These are phyloP conservation scores for Coemansia guatemalensis DNA, from an alignment of 192 early-diverging fungal species.

Conservation along the genomic window DNA sequence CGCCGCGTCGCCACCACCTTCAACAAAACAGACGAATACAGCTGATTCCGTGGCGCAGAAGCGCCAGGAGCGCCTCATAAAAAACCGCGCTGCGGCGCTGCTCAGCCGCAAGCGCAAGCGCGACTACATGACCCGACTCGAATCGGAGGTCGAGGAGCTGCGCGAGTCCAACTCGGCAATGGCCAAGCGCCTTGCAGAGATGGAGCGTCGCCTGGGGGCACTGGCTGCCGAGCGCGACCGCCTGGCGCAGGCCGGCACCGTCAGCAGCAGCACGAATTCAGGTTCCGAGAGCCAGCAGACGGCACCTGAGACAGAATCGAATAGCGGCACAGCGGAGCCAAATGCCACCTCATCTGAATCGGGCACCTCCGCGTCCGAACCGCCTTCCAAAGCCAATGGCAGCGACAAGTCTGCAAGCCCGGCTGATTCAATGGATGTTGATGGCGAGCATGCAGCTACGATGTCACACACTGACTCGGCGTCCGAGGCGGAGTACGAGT, in stretches of 20 bases:
- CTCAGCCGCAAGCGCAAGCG: constrained; percentile 87
- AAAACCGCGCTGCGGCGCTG: constrained; percentile 88
- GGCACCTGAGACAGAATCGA: not conserved
- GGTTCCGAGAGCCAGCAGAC: not conserved
- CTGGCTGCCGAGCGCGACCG: constrained; percentile 55
- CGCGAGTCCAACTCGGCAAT: constrained; percentile 59
- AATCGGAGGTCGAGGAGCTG: constrained; percentile 67
- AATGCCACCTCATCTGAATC: not conserved
- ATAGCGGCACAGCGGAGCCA: not conserved
- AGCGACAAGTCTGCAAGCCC: constrained; percentile 1
- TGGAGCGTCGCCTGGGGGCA: constrained; percentile 54
- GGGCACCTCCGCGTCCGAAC: not conserved
- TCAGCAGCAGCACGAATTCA: not conserved
- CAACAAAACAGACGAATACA: not conserved
- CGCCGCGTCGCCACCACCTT: not conserved
- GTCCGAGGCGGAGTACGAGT: not conserved
- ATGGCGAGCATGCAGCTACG: constrained; percentile 51
- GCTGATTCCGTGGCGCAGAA: constrained; percentile 58
- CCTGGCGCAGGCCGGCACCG: constrained; percentile 15
- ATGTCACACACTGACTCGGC: not conserved
- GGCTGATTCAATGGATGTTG: constrained; percentile 44
- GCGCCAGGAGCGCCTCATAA: constrained; percentile 84
- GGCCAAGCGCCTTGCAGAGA: constrained; percentile 55
- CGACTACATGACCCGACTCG: constrained; percentile 78
- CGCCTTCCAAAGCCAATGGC: not conserved